Conservation (phyloP, 2,329 filamentous ascomycete species). For the Blastomyces gilchristii region DNA sequence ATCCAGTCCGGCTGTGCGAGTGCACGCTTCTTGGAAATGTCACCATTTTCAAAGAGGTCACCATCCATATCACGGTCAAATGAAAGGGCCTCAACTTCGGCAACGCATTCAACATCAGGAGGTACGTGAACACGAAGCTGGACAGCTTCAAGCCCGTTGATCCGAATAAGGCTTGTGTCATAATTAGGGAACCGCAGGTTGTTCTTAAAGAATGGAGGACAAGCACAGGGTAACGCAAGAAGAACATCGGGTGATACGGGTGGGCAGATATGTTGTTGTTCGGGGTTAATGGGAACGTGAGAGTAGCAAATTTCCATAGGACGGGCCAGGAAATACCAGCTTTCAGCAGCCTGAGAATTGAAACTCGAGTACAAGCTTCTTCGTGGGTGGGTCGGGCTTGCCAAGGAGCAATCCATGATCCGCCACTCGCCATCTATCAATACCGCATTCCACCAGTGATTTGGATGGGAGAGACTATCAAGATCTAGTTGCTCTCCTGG, state of each 20-base stretch:
- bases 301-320: conserved; percentile 91
- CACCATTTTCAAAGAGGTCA: conserved; percentile 86
- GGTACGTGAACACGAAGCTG: conserved; percentile 84
- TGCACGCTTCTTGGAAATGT: conserved; percentile 72
- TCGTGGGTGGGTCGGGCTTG: conserved; percentile 79
- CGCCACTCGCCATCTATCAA: conserved; percentile 92
- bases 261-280: conserved; percentile 88
- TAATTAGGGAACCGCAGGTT: conserved; percentile 72
- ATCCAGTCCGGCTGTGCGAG: conserved; percentile 89
- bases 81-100: conserved; percentile 77
- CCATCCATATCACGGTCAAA: conserved; percentile 78
- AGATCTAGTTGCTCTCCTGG: conserved; percentile 77
- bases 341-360: conserved; percentile 60
- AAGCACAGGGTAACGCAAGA: conserved; percentile 74
- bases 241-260: conserved; percentile 76
- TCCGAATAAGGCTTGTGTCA: conserved; percentile 72
- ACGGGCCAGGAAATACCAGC: conserved; percentile 86
- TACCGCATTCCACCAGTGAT: conserved; percentile 97
- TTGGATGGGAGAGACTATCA: conserved; percentile 71
- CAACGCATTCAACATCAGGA: conserved; percentile 78
- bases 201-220: conserved; percentile 80
- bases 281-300: conserved; percentile 76
- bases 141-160: conserved; percentile 88
- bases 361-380: conserved; percentile 66
- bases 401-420: conserved; percentile 87